Percentiles rank a stretch among this genome's conserved stretches.
Conservation (phyloP, 192 early-diverging fungal species). For the Coemansia sp. region DNA sequence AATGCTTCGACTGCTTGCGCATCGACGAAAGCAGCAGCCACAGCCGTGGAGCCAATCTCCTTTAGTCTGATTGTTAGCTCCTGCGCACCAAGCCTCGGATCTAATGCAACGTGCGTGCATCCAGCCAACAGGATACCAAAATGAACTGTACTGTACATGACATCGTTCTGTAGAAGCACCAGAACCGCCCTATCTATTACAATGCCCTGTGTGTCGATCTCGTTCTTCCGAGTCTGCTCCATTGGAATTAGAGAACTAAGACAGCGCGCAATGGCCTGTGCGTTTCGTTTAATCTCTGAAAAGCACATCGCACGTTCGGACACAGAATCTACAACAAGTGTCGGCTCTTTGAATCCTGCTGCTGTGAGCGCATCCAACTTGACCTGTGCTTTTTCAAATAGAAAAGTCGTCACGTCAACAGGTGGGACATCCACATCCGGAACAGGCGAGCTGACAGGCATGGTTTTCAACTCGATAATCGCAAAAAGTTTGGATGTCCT, state of each 20-base stretch:
- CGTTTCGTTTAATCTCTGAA: conserved; percentile 20
- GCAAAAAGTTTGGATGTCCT: background rate
- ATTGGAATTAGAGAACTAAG: background rate
- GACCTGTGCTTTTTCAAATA: conserved; percentile 27
- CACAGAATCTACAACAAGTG: conserved; percentile 13
- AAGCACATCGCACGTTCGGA: conserved; percentile 15
- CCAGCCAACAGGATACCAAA: conserved; percentile 37
- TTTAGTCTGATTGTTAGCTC: conserved; percentile 13
- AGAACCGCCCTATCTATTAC: background rate
- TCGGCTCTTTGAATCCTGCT: background rate
- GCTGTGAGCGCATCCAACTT: background rate
- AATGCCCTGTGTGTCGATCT: background rate
- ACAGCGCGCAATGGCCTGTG: conserved; percentile 17
- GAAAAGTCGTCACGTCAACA: conserved; percentile 29
- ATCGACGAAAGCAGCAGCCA: conserved; percentile 21
- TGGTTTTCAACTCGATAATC: background rate
- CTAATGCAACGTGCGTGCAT: conserved; percentile 20
- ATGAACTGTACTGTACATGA: conserved; percentile 24
- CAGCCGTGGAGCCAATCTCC: background rate
- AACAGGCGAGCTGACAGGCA: conserved; percentile 38
- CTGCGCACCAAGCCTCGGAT: background rate
- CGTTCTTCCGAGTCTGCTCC: background rate
- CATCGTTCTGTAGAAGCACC: conserved; percentile 17
- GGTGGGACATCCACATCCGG: conserved; percentile 21
- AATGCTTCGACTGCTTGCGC: background rate